Percentiles rank a stretch among this genome's conserved stretches.
Evolutionary conservation across 148 eudicot species (phyloP).

Genomic region (Rhododendron henanense): DNA sequence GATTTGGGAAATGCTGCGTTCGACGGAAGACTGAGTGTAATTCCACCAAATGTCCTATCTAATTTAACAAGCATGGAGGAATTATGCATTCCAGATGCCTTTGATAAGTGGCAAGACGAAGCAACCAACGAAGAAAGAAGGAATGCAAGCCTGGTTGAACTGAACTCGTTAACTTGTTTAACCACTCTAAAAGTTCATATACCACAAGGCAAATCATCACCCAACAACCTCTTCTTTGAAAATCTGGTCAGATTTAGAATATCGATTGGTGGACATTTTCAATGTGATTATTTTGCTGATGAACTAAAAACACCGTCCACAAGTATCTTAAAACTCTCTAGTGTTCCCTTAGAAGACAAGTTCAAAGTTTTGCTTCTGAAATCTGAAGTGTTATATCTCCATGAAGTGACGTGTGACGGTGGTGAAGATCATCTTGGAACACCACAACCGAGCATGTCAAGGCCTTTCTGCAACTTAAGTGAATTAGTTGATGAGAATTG

Average conservation of each 20-base stretch:
- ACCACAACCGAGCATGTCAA: no score
- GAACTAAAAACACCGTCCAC: no score
- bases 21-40: no score
- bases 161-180: neutral
- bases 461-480: no score
- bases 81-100: neutral
- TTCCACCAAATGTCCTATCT: slow-evolving; percentile 7
- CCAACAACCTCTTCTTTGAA: neutral
- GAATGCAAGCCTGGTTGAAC: neutral
- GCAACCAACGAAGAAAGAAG: neutral
- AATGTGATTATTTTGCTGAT: no score
- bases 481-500: no score
- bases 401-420: no score
- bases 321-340: no score
- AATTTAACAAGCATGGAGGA: neutral
- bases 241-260: neutral
- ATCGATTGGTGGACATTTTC: neutral
- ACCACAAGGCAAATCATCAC: neutral
- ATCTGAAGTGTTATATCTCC: no score
- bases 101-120: neutral
- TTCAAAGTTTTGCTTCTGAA: no score
- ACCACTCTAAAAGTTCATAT: neutral
- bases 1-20: neutral
- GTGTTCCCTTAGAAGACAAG: no score
- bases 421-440: no score